Percentiles rank a stretch among this genome's conserved stretches.
Evolutionary conservation across 2,329 filamentous ascomycete species (phyloP).

Genomic region (Raffaelea arxii): DNA sequence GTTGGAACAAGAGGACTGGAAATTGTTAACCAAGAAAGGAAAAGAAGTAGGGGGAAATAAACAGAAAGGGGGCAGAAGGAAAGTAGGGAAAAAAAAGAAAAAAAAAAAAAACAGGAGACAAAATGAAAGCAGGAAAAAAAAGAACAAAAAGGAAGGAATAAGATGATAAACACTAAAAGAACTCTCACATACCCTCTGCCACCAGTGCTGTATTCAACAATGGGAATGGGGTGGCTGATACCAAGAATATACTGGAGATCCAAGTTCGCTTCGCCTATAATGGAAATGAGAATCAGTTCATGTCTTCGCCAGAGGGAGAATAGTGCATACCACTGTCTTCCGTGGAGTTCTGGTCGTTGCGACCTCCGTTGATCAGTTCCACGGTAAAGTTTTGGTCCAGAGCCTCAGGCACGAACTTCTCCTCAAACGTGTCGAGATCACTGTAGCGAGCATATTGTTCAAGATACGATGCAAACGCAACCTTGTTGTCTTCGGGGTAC

Average conservation of each 20-base stretch:
- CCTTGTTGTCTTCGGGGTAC: slow-evolving; percentile 18
- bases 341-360: slow-evolving; percentile 34
- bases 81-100: too few species aligned
- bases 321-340: slow-evolving; percentile 21
- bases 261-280: slow-evolving; percentile 47
- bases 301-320: not conserved
- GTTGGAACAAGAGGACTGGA: slow-evolving; percentile 44
- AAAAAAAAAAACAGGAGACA: not conserved
- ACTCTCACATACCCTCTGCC: slow-evolving; percentile 30
- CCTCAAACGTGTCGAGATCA: slow-evolving; percentile 41
- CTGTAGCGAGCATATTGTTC: slow-evolving; percentile 35
- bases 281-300: not conserved
- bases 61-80: too few species aligned
- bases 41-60: not conserved
- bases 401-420: slow-evolving; percentile 40
- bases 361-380: slow-evolving; percentile 44
- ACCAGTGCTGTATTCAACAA: slow-evolving; percentile 50
- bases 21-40: too few species aligned
- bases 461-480: slow-evolving; percentile 32
- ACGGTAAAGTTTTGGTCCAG: slow-evolving; percentile 44
- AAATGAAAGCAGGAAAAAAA: too few species aligned
- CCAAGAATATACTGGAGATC: slow-evolving; percentile 53
- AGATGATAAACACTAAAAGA: not conserved
- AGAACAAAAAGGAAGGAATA: slow-evolving; percentile 15
- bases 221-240: slow-evolving; percentile 42